A percentile compares a stretch with the other conserved stretches of the same genome.
phyloP scores from a whole-genome alignment of 164 flowering plant genomes.

The Aristolochia contorta region DNA sequence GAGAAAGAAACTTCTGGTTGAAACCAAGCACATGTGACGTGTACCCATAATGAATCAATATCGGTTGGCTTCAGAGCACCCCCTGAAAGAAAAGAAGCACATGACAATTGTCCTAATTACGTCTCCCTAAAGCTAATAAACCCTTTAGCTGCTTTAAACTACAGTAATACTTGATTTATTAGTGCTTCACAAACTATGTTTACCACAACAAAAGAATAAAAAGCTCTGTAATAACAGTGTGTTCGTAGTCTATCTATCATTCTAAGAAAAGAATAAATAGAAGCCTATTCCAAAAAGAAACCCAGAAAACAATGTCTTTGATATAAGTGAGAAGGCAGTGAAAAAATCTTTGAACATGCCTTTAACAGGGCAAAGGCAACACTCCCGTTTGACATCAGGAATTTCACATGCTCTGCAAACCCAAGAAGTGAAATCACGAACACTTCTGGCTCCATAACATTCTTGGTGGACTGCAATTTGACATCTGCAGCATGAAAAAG shows the following conservation, averaged over 20 bases:
- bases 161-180: too few relatives aligned
- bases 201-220: too few relatives aligned
- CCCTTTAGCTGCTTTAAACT: too few relatives aligned
- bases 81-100: constrained; percentile 32
- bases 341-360: constrained; percentile 34
- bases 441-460: constrained; percentile 85
- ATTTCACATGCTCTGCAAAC: constrained; percentile 97
- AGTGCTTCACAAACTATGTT: too few relatives aligned
- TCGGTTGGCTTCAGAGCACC: constrained; percentile 98
- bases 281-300: too few relatives aligned
- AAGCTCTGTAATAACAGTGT: too few relatives aligned
- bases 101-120: too few relatives aligned
- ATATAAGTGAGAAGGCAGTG: neutral
- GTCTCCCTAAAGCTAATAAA: too few relatives aligned
- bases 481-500: constrained; percentile 41
- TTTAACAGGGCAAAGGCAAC: constrained; percentile 98
- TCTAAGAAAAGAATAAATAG: too few relatives aligned
- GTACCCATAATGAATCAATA: constrained; percentile 85
- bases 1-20: constrained; percentile 85
- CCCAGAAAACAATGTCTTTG: too few relatives aligned
- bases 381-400: constrained; percentile 73
- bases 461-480: constrained; percentile 99
- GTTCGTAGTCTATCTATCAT: too few relatives aligned
- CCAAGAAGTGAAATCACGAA: constrained; percentile 88
- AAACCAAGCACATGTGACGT: constrained; percentile 99